Base-by-base conservation (phyloP, 2,329 filamentous ascomycete genomes). In the Aspergillus chevalieri region DNA sequence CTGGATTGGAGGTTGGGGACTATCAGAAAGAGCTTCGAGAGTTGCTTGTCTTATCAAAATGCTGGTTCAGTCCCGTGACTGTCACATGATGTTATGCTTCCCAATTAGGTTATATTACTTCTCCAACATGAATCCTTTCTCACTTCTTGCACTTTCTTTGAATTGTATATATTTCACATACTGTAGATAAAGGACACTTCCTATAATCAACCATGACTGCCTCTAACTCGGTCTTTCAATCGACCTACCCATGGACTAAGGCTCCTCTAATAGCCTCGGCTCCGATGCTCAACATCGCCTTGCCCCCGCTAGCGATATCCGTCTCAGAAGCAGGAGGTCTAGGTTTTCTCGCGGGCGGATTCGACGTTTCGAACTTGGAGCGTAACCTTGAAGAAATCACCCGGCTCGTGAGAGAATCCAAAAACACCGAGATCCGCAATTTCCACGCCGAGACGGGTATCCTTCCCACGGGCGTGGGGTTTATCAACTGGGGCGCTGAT, bases 221-320 rank as follows among this genome's bases (percentile, higher is more conserved):
- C 6, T 30, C 30, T 26, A 50, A n/a, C 51, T 69, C 47, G 65
- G 59, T 46, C 34, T 55, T 73, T 43, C 66, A 64, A 44, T 46
- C 52, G 15, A 66, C 71, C 53, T 83, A 84, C 60, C 79, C 82
- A 55, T 86, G 82, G 81, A 77, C 73, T 6, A 65, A 72, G 33
- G 57, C 67, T 2, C 83, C 83, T 5, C 66, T 87, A 17, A 74
- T 89, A 26, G 72, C 78, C 43, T 74, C 75, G 34, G 85, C 84
- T 1, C 86, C 86, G 0, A 89, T 90, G 86, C 79, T 83, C 43
- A 74, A 82, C 33, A 80, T 88, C 47, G 72, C 76, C 57, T 75
- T 65, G 60, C 77, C 64, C 52, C 75, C 62, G 0, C 75, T 89
- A 3, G 82, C 84, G 2, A 70, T 82, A 28, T 77, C 81, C 41